A percentile compares a stretch with the other conserved stretches of the same genome.
Evolutionary conservation across 305 asterid genomes (phyloP).

Genomic region (Fraxinus latifolia): DNA sequence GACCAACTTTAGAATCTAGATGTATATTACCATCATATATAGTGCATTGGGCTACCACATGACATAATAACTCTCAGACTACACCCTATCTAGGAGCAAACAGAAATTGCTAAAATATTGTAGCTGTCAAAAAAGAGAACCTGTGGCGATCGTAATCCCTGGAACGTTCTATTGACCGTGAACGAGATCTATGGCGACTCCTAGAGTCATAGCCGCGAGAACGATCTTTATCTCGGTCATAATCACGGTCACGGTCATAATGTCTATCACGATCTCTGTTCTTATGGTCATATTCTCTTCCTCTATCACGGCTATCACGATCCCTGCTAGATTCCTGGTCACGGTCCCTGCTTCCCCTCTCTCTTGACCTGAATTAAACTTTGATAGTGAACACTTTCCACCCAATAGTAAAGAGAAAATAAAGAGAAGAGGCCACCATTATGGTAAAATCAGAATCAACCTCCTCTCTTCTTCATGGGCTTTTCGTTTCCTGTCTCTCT

Average conservation of each 20-base stretch:
- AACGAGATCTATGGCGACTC: slow-evolving; percentile 70
- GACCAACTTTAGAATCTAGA: neutral
- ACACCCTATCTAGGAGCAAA: neutral
- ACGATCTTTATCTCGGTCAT: slow-evolving; percentile 56
- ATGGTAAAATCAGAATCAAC: slow-evolving; percentile 26
- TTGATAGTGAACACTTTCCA: slow-evolving; percentile 9
- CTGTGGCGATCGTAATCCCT: slow-evolving; percentile 83
- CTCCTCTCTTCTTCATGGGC: slow-evolving; percentile 70
- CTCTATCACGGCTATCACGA: slow-evolving; percentile 47
- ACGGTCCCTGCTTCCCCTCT: slow-evolving; percentile 53
- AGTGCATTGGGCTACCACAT: neutral
- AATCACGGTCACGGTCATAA: slow-evolving; percentile 43
- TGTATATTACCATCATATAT: neutral
- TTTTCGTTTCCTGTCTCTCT: slow-evolving; percentile 59
- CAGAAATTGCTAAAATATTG: neutral
- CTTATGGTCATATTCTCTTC: slow-evolving; percentile 59
- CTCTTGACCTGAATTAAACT: slow-evolving; percentile 53
- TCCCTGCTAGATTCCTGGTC: slow-evolving; percentile 60
- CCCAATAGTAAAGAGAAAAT: neutral
- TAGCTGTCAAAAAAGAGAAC: slow-evolving; percentile 25
- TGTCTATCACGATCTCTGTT: slow-evolving; percentile 63
- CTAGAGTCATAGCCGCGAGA: slow-evolving; percentile 62
- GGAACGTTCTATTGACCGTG: slow-evolving; percentile 67
- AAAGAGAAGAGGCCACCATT: neutral
- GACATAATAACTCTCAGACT: neutral